These are phyloP conservation scores for Gossypium sturtianum DNA, from an alignment of 345 rosid genomes.

Conservation along the genomic window DNA sequence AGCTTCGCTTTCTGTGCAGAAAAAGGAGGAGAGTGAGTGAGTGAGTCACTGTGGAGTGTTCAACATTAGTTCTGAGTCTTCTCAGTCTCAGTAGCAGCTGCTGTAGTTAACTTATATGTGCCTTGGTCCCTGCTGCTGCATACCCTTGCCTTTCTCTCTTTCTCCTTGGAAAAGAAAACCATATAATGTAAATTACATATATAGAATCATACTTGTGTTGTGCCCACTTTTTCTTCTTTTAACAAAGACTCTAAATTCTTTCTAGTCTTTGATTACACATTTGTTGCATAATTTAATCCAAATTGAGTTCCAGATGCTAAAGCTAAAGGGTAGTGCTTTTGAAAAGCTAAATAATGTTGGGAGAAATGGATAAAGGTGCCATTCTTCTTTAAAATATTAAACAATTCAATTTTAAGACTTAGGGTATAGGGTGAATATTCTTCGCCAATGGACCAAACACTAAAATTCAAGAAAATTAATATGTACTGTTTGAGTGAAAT, in stretches of 20 bases:
- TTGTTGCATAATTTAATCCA: background rate
- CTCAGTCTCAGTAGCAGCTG: constrained; percentile 13
- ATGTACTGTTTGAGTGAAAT: too few species aligned
- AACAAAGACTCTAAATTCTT: background rate
- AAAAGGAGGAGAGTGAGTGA: constrained; percentile 9
- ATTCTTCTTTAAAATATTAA: background rate
- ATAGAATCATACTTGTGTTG: background rate
- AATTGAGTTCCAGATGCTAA: background rate
- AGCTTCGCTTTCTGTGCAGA: constrained; percentile 39
- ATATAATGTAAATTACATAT: too few species aligned
- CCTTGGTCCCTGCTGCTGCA: background rate
- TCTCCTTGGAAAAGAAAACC: constrained; percentile 19
- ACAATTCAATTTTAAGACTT: too few species aligned
- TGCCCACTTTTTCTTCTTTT: background rate
- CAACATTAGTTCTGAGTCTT: constrained; percentile 20
- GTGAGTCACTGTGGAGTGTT: constrained; percentile 13
- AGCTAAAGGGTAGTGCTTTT: background rate
- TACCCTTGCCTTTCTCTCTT: background rate
- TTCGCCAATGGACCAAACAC: too few species aligned
- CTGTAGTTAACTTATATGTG: constrained; percentile 21
- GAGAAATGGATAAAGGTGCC: background rate
- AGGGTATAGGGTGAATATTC: too few species aligned
- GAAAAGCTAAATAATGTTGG: background rate
- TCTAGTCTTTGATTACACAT: background rate
- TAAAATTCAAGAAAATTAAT: too few species aligned